Evolutionary conservation across 495 filamentous ascomycete species (phyloP), one percentile per base, ranked within the genome.

Genomic region (Penicillium canescens): DNA sequence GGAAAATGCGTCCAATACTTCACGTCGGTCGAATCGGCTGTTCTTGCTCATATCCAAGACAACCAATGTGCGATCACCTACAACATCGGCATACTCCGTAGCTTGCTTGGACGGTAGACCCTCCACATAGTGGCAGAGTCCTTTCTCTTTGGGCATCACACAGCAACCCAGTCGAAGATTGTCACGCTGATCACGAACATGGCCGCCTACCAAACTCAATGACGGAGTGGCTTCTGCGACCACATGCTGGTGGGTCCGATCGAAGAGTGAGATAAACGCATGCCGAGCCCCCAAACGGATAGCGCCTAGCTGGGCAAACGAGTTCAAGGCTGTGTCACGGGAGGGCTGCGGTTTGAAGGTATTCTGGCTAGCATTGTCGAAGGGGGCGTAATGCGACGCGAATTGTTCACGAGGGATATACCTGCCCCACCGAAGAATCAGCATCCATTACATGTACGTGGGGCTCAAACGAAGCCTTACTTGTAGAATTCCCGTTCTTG

Each of bases 301-400:
- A 23, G 78, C 70, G 0, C 77, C 82, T 18, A 88, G 65, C 59
- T 88, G 84, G 24, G 85, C 81, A 56, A 86, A 82, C 1, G 81
- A 78, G 0, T 79, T 82, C 18, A 89, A 70, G 42, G 78, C 78
- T 5, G 79, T 69, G 55, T 89, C 86, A 10, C 60, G 68, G 14
- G 77, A 79, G 2, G 67, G 49, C 12, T 53, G 56, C 8, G 63
- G 56, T 4, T 13, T 43, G 18, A 60, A 63, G 6, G 41, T 42
- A 1, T 52, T 39, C 0, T 34, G 13, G 40, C 62, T 54, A 9
- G 43, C 53, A 40, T 53, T 36, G 24, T 64, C 58, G 24, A 57
- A 60, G 9, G 61, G 61, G 7, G 62, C 58, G 23, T 48, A 65
- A n/a, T 54, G 59, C 16, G 48, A 58, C 5, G 50, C 26, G 2